Evolutionary conservation across 2,329 filamentous ascomycete species (phyloP), one percentile per base, ranked within the genome.

Genomic region (Penicillium sp.): DNA sequence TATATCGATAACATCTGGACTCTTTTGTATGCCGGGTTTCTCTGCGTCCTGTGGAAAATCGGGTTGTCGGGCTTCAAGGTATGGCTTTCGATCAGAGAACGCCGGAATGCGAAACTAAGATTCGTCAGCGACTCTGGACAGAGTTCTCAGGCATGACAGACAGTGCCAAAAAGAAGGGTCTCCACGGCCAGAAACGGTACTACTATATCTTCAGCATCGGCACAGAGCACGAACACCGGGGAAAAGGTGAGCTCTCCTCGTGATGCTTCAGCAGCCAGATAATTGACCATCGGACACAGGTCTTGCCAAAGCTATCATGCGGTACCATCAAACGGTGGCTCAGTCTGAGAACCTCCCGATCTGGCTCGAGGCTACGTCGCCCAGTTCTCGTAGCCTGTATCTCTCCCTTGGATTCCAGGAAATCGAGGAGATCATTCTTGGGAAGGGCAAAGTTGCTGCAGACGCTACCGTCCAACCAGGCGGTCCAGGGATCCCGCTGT

Each of bases 121-220:
- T 5, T 23, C n/a, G 10, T 4, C 10, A 57, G 53, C 52, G 52
- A 2, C 42, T 55, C 2, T 52, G 45, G 52, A 43, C 28, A 2
- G 50, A 57, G 11, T 50, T 55, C 28, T 54, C 45, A 2, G 46
- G 47, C 3, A 48, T 53, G 52, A 49, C 48, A 9, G 47, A 54
- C 13, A 43, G 52, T 9, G 52, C 52, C 2, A 56, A 54, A 21
- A 41, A 18, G 29, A 49, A 40, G 7, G 53, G 50, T 7, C 43
- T 57, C 0, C 46, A 36, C 4, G 52, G 48, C 10, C 43, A 54
- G 9, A 48, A 33, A 25, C 31, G 21, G 3, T 57, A 54, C 26
- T 56, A 56, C 38, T 56, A 56, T 31, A 23, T 56, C 19, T 56
- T 55, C 38, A 55, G 46, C 16, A 41, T 56, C 13, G 52, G 53